Base-by-base conservation (phyloP, 1,284 basidiomycete genomes). In the Cryptococcus sp. region DNA sequence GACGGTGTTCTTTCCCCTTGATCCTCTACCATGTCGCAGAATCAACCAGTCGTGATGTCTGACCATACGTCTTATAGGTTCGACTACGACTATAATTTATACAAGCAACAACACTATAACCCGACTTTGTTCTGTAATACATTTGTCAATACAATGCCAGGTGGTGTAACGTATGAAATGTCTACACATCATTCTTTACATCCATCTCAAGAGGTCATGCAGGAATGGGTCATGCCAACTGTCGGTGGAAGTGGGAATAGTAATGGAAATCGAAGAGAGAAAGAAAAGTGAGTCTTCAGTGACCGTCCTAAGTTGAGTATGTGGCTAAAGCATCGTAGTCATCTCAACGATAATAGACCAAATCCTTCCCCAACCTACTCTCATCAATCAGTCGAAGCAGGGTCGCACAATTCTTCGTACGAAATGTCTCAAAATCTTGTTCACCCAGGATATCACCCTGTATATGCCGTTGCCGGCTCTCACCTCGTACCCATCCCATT, bases 361-460 rank as follows among this genome's bases (percentile, higher is more conserved):
- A 52, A 51, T 15, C 55, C 57, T 34, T 65, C 63, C n/a, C 63
- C 63, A 7, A 58, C 63, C 15, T 59, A 61, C 49, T 61, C 63
- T 32, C 60, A 65, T 37, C 53, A 59, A 3, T 60, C 58, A 31
- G 34, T 50, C 41, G 44, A 46, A 10, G 57, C 52, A 48, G 15
- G 54, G 48, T 49, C 56, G 6, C 57, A 53, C 30, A 50, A 53
- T 36, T 57, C 60, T 14, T 57, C 61, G 11, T 63, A 60, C 45
- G 47, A 55, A 45, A 54, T 54, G 34, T 32, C 55, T 34, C 63
- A 60, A 59, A 38, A 52, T 59, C 8, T 43, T 59, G 34, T 44
- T 56, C 14, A 34, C 56, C 47, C 46, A 46, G 52, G 52, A 14
- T 60, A 58, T 36, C 60, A 59, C 31, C 30, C 41, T 6, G 53